Base-by-base conservation (phyloP, 805 yeast genomes). In the Metschnikowia picachoensis region DNA sequence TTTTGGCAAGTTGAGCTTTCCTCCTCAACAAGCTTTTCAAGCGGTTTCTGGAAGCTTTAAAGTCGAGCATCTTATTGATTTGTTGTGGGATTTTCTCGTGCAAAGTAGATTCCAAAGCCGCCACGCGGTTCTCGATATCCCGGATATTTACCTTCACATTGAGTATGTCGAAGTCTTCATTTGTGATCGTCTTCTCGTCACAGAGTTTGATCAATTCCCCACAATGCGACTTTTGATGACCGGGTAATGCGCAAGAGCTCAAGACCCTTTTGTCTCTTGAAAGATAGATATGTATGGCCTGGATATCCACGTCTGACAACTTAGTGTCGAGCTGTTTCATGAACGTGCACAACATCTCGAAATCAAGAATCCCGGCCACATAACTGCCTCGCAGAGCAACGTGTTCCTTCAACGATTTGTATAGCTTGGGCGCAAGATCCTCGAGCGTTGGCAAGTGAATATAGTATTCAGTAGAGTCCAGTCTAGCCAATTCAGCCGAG, bases 161-260 rank as follows among this genome's bases (percentile, higher is more conserved):
- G 10, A 65, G 57, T 3, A 71, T 59, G 9, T 60, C 60, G 10
- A 62, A 55, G 35, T 71, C 76, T 30, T 61, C 63, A 5, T 61
- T 62, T 1, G 62, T 49, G 8, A 70, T 52, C 1, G 31, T 8
- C 5, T 30, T 35, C 2, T 33, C 44, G 14, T 20, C 30, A 16
- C 49, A 56, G 34, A 67, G 53, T 53, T 67, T 67, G n/a, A 44
- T 42, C 5, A 42, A 5, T 16, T n/a, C 30, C 9, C 13, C 15
- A 6, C 64, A 50, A 35, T 51, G 59, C 12, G n/a, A 7, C 14
- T 29, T 30, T 8, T 28, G 32, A 3, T 34, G 33, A 3, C 35
- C 39, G 2, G 20, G 14, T 32, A 33, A 34, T 9, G 25, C 31
- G 7, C 39, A 30, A 15, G 46, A 12, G 10, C 34, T 35, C n/a